Percentiles rank a stretch among this genome's conserved stretches.
These are phyloP conservation scores for Byssothecium circinans DNA, from an alignment of 2,329 filamentous ascomycete species.

Conservation along the genomic window DNA sequence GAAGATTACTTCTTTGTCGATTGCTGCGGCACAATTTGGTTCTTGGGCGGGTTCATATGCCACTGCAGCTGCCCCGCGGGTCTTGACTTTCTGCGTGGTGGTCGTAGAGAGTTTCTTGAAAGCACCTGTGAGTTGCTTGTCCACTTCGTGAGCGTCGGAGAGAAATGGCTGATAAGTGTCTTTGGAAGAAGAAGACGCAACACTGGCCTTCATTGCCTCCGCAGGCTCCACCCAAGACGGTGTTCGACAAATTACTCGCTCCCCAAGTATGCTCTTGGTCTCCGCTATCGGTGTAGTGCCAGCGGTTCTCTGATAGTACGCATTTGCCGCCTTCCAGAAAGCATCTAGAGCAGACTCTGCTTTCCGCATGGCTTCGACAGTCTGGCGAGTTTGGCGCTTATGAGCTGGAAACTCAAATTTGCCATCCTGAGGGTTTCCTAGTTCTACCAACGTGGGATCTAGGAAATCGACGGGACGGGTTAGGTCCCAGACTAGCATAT, in stretches of 20 bases:
- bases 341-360: constrained; percentile 53
- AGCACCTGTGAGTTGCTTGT: constrained; percentile 15
- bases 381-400: constrained; percentile 52
- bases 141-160: constrained; percentile 4
- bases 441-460: background rate
- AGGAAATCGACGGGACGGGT: background rate
- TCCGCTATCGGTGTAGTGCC: background rate
- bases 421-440: constrained; percentile 33
- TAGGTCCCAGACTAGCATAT: background rate
- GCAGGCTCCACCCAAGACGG: background rate
- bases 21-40: no score
- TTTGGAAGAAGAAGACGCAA: no score
- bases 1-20: constrained; percentile 27
- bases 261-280: no score
- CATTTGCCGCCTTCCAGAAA: constrained; percentile 47
- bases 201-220: background rate
- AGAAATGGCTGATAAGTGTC: constrained; percentile 4
- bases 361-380: constrained; percentile 29
- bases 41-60: no score
- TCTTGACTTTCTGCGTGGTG: constrained; percentile 9
- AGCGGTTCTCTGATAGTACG: constrained; percentile 1
- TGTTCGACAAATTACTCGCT: background rate
- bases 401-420: no score
- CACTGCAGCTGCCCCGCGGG: constrained; percentile 6
- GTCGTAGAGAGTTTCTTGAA: constrained; percentile 10